Conservation (phyloP, 768 basidiomycete species). For the Hericium erinaceus region DNA sequence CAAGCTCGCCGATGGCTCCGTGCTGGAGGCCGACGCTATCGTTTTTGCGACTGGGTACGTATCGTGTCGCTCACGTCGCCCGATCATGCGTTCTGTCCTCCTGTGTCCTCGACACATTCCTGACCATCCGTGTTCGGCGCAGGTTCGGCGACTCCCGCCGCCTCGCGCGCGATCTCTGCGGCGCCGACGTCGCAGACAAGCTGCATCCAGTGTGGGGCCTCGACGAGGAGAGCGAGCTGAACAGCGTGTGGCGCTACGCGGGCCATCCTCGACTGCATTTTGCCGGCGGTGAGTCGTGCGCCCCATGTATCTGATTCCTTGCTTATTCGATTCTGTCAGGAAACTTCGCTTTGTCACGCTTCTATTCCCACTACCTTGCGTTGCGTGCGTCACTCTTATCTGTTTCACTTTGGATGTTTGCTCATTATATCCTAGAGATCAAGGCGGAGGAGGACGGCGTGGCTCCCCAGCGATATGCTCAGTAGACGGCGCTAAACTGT, state of each 20-base stretch:
- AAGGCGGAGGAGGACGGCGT: neutral
- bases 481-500: no score
- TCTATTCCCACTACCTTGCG: neutral
- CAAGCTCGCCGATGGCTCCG: slow-evolving; percentile 15
- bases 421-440: neutral
- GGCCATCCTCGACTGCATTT: slow-evolving; percentile 4
- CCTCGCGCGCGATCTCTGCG: neutral
- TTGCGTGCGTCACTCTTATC: neutral
- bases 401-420: neutral
- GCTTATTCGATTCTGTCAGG: neutral
- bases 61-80: neutral
- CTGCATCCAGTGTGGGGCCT: slow-evolving; percentile 3
- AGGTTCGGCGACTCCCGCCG: neutral
- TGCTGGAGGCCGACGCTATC: slow-evolving; percentile 19
- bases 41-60: slow-evolving; percentile 20
- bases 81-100: no score
- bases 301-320: neutral
- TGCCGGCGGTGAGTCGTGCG: neutral
- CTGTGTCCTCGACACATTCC: neutral
- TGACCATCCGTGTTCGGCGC: neutral
- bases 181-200: neutral
- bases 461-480: no score
- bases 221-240: slow-evolving; percentile 5
- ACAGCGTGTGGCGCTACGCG: neutral
- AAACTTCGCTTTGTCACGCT: neutral